Base-by-base conservation (phyloP, 176 grass and related monocot species). In the Cymbopogon citratus region DNA sequence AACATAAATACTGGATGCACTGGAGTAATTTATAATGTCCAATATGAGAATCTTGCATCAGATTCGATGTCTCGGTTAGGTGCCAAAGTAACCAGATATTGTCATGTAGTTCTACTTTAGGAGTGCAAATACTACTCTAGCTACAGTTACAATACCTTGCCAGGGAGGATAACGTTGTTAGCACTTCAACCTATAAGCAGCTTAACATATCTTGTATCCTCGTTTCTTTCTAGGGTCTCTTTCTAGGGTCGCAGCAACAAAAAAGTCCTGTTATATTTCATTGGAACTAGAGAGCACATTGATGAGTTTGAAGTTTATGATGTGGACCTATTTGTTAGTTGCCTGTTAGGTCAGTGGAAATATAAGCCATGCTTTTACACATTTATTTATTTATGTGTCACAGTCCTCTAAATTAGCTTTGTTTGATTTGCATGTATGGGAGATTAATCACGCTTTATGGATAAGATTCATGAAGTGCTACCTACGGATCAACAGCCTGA, bases 191-290 rank as follows among this genome's bases (percentile, higher is more conserved):
- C 3, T 51, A 9, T 69, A 23, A 19, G 24, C 48, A 39, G 41
- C 40, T 31, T 78, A 65, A 12, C 27, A 66, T 77, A 45, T 33
- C 64, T 43, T 61, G 60, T n/a, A 52, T 79, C 11, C 19, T 78
- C 67, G 61, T 72, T 82, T 79, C 25, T 82, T 61, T 89, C 68
- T 77, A 99, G 96, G 13, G 96, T 99, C 5, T 79, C 25, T 82
- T 61, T 89, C 68, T 77, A 99, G 96, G 13, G 96, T 99, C 5
- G 92, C 91, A 45, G 92, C 96, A 67, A 99, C 96, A 40, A 99
- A 87, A 90, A 99, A 99, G 96, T 85, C 91, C 91, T 44, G 96
- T 95, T 63, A 99, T 95, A 86, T 99, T 99, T 99, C 86, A 93
- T 99, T 82, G 96, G 96, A 86, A 99, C 96, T 74, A 91, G 96